Evolutionary conservation across 2,329 filamentous ascomycete species (phyloP).

Genomic region (Trichoderma atroviride): DNA sequence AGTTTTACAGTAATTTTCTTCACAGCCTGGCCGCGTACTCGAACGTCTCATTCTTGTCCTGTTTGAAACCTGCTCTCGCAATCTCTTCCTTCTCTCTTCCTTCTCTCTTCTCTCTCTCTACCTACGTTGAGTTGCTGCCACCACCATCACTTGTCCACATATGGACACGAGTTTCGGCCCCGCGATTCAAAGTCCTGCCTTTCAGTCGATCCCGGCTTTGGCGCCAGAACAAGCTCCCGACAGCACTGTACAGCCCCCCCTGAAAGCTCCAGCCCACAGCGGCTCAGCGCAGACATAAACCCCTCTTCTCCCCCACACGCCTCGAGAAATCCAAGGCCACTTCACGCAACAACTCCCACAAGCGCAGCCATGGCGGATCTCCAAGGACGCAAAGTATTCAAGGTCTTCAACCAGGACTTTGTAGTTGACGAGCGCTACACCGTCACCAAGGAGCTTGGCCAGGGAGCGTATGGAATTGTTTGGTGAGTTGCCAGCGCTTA

Average conservation of each 20-base stretch:
- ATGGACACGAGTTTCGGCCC: background rate
- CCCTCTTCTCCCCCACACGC: constrained; percentile 19
- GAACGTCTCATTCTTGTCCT: background rate
- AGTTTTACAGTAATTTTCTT: constrained; percentile 1
- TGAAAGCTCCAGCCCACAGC: constrained; percentile 10
- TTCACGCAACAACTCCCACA: constrained; percentile 2
- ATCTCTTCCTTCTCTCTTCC: background rate
- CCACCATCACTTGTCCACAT: background rate
- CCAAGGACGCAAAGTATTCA: constrained; percentile 82
- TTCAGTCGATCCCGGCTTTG: background rate
- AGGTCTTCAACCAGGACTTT: constrained; percentile 99
- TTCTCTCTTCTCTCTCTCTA: background rate
- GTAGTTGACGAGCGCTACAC: constrained; percentile 97
- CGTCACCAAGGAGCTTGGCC: constrained; percentile 96
- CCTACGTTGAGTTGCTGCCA: background rate
- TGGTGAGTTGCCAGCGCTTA: constrained; percentile 63
- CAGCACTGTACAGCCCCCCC: constrained; percentile 10
- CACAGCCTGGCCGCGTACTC: constrained; percentile 7
- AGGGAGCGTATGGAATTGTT: constrained; percentile 98
- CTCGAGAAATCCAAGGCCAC: background rate
- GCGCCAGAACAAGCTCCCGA: background rate
- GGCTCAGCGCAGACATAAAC: constrained; percentile 13
- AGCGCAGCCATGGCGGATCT: constrained; percentile 44
- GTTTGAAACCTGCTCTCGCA: background rate
- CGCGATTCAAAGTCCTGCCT: background rate